phyloP scores from a whole-genome alignment of 75 land plant genomes.

The Cupressus sempervirens region DNA sequence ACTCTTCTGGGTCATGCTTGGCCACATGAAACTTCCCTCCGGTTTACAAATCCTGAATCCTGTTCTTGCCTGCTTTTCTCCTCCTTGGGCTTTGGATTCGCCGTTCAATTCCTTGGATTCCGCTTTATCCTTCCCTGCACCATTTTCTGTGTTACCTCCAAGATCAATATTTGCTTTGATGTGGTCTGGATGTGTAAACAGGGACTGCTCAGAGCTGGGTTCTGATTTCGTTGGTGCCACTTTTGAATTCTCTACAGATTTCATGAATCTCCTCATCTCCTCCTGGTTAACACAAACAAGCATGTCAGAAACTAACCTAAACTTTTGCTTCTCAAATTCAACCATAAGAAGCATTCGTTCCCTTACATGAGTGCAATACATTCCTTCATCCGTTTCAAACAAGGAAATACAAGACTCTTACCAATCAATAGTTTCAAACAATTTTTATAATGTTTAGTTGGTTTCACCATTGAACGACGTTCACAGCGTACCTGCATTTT shows the following conservation, averaged over 20 bases:
- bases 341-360: not conserved
- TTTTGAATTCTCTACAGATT: not conserved
- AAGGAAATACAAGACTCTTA: too few species aligned
- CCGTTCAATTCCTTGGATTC: not conserved
- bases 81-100: not conserved
- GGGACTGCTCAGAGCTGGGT: not conserved
- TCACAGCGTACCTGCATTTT: slow-evolving; percentile 17
- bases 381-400: too few species aligned
- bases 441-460: too few species aligned
- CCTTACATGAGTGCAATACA: too few species aligned
- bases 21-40: slow-evolving; percentile 66
- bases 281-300: not conserved
- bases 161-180: not conserved
- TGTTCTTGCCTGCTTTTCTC: slow-evolving; percentile 12
- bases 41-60: slow-evolving; percentile 74
- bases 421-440: too few species aligned
- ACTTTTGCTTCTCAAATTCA: not conserved
- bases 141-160: not conserved
- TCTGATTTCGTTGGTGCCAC: not conserved
- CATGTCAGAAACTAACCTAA: not conserved
- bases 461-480: not conserved
- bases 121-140: not conserved
- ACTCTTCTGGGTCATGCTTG: slow-evolving; percentile 26
- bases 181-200: not conserved
- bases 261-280: not conserved